Conservation (phyloP, 768 basidiomycete genomes). For the Mycena leptocephala region DNA sequence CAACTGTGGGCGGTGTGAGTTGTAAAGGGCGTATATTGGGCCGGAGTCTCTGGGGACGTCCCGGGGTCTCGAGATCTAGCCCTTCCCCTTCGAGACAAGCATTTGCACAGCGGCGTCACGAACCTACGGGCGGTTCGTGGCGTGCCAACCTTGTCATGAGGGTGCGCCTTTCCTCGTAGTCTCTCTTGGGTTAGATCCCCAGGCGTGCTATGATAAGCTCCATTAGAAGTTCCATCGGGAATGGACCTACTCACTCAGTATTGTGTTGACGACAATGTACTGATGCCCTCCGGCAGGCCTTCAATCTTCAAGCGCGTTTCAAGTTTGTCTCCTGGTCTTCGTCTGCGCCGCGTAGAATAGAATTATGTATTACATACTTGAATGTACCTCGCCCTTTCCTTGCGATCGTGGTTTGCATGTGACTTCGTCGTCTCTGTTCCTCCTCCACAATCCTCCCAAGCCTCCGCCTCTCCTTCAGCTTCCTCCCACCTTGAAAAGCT, state of each 20-base stretch:
- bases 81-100: background rate
- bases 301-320: too few relatives aligned
- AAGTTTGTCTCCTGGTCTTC: background rate
- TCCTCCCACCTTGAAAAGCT: too few relatives aligned
- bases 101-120: too few relatives aligned
- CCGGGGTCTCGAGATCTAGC: background rate
- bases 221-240: background rate
- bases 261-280: slow-evolving; percentile 6
- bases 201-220: too few relatives aligned
- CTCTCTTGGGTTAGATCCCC: too few relatives aligned
- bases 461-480: background rate
- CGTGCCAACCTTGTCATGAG: background rate
- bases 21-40: too few relatives aligned
- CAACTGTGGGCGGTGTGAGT: too few relatives aligned
- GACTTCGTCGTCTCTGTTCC: too few relatives aligned
- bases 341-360: background rate
- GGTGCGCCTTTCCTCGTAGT: background rate
- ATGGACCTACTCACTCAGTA: slow-evolving; percentile 9
- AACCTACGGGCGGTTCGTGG: too few relatives aligned
- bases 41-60: too few relatives aligned
- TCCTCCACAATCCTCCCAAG: too few relatives aligned
- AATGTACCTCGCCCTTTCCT: background rate
- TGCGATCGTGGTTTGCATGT: background rate
- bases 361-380: background rate
- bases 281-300: background rate